Base-by-base conservation (phyloP, 305 asterid genomes). In the Fraxinus sp. region DNA sequence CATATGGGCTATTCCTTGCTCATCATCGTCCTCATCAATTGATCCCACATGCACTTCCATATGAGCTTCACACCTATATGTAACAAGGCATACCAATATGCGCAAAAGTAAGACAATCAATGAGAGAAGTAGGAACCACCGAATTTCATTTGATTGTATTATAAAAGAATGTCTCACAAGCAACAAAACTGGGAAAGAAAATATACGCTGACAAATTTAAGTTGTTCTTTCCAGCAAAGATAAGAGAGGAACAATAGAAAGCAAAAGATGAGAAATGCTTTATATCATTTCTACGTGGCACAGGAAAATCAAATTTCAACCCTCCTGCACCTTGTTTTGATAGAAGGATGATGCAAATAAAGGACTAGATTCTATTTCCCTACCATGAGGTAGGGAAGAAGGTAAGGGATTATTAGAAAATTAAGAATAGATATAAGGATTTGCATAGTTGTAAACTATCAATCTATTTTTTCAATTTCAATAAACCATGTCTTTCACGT, bases 1-100 rank as follows among this genome's bases (percentile, higher is more conserved):
- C 99, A 97, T 97, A 87, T 97, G 99, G 24, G 99, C 96, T 84
- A 97, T 95, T 87, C 99, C 99, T 90, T 97, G 99, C 88, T 97
- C 99, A 77, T 97, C 98, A 76, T 93, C 98, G 90, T 95, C 98
- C 93, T 95, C 99, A 64, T 97, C 99, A 77, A 95, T 93, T 77
- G 99, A 97, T 70, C 99, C 99, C 74, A 86, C 99, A 68, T 97
- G 99, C 89, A 97, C 97, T 88, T 97, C 98, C 98, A 95, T 95
- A 91, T 97, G 99, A 82, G 98, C 98, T 88, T 97, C 99, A 91
- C 95, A 95, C 90, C 99, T 97, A 79, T 72, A 86, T 76, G 84
- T 89, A 78, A 84, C 74, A 72, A 79, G 78, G 81, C 44, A 77
- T 68, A 72, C 77, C 57, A 80, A 76, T 81, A 82, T 68, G 39